These are phyloP conservation scores for Domatiomyces globalis DNA, from an alignment of 2,329 filamentous ascomycete genomes.

Conservation along the genomic window DNA sequence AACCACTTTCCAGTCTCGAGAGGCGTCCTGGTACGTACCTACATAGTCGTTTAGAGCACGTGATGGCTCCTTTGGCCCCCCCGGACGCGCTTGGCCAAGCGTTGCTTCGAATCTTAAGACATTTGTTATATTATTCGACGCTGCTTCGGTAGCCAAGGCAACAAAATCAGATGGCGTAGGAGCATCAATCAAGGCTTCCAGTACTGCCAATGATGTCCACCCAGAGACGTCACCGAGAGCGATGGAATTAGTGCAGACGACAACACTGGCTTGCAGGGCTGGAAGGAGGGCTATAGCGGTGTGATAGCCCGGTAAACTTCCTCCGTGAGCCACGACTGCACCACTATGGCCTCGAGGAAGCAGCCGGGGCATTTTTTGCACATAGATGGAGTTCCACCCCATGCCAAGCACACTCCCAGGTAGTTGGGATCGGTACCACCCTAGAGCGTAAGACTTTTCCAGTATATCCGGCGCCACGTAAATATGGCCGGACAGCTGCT, in stretches of 20 bases:
- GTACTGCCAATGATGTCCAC: not conserved
- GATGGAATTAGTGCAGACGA: slow-evolving; percentile 17
- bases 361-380: slow-evolving; percentile 12
- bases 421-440: slow-evolving; percentile 18
- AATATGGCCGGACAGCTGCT: slow-evolving; percentile 12
- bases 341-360: slow-evolving; percentile 3
- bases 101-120: not conserved
- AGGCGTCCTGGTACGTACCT: not conserved
- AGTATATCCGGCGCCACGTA: slow-evolving; percentile 6
- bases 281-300: slow-evolving; percentile 18
- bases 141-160: not conserved
- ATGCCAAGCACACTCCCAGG: slow-evolving; percentile 14
- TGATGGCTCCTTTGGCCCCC: not conserved
- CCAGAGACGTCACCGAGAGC: not conserved
- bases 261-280: slow-evolving; percentile 19
- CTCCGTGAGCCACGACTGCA: slow-evolving; percentile 18
- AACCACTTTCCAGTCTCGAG: not conserved
- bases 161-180: not conserved
- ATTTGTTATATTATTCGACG: not conserved
- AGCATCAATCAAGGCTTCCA: not conserved
- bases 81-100: not conserved
- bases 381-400: slow-evolving; percentile 6
- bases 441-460: slow-evolving; percentile 16
- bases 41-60: not conserved
- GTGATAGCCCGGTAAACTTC: slow-evolving; percentile 16